Conservation (phyloP, 2,329 filamentous ascomycete genomes). For the Aspergillus costaricaensis region DNA sequence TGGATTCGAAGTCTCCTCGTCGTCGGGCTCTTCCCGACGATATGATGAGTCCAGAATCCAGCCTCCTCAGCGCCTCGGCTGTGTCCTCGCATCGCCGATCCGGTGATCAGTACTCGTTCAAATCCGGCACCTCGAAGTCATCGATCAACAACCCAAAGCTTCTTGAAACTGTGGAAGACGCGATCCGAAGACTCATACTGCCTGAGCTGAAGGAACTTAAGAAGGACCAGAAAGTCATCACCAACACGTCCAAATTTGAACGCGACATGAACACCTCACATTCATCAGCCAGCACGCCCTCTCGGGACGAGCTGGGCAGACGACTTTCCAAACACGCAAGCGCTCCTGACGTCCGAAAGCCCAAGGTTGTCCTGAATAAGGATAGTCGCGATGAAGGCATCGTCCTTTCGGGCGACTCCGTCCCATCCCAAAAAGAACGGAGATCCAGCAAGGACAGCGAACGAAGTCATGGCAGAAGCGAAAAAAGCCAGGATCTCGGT, state of each 20-base stretch:
- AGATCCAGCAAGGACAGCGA: slow-evolving; percentile 53
- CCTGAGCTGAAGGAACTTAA: slow-evolving; percentile 91
- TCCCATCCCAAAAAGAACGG: slow-evolving; percentile 55
- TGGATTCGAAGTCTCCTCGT: slow-evolving; percentile 49
- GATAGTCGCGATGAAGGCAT: slow-evolving; percentile 61
- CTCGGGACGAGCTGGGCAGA: slow-evolving; percentile 57
- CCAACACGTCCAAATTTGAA: slow-evolving; percentile 69
- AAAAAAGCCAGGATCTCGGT: slow-evolving; percentile 49
- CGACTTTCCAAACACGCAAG: slow-evolving; percentile 63
- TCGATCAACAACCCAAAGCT: slow-evolving; percentile 92
- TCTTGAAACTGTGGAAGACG: slow-evolving; percentile 88
- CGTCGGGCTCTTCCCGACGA: slow-evolving; percentile 55
- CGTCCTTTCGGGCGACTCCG: slow-evolving; percentile 56
- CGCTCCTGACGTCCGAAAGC: slow-evolving; percentile 62
- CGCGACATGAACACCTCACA: slow-evolving; percentile 64
- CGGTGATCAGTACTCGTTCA: slow-evolving; percentile 60
- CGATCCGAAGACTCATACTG: slow-evolving; percentile 83
- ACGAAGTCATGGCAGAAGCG: slow-evolving; percentile 50
- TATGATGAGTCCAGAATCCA: slow-evolving; percentile 61
- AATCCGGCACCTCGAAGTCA: slow-evolving; percentile 63
- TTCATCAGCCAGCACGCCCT: slow-evolving; percentile 56
- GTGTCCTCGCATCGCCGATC: slow-evolving; percentile 57
- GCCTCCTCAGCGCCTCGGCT: slow-evolving; percentile 60
- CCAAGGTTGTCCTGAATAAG: slow-evolving; percentile 62
- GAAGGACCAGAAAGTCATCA: slow-evolving; percentile 78